Conservation (phyloP, 768 basidiomycete species). For the Imleria badia region DNA sequence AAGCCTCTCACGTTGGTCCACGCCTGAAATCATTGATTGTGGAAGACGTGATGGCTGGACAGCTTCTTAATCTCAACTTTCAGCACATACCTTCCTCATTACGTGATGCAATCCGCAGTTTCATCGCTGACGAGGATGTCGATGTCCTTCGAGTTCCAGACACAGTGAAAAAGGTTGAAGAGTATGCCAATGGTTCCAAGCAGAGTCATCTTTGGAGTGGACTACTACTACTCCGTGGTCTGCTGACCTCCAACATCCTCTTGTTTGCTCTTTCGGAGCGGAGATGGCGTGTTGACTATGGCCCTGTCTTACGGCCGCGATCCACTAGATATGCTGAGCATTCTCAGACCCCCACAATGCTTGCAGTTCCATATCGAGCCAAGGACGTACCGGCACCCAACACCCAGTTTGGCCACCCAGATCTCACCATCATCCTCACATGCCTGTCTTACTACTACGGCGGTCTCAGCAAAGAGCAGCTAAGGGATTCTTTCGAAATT, state of each 20-base stretch:
- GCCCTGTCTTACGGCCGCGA: too few species aligned
- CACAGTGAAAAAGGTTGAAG: background rate
- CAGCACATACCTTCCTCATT: background rate
- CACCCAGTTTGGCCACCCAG: conserved; percentile 38
- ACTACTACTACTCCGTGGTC: background rate
- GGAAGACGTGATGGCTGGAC: background rate
- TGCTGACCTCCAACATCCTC: background rate
- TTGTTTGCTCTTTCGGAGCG: background rate
- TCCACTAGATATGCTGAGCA: too few species aligned
- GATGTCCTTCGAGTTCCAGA: background rate
- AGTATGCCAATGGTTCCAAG: background rate
- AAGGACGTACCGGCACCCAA: conserved; percentile 32
- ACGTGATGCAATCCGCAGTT: background rate
- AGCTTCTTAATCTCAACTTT: background rate
- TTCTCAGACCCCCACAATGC: background rate
- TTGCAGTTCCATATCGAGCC: conserved; percentile 1
- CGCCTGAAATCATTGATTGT: background rate
- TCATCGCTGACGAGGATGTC: background rate
- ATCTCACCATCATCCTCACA: conserved; percentile 31
- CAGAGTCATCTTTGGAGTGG: background rate
- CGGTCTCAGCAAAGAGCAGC: background rate
- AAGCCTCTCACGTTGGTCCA: background rate
- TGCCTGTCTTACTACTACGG: conserved; percentile 34
- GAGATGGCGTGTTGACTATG: too few species aligned
- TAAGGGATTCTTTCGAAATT: background rate